A percentile compares a stretch with the other conserved stretches of the same genome.
These are phyloP conservation scores for Elsinoe fawcettii DNA, from an alignment of 2,329 filamentous ascomycete species.

Conservation along the genomic window DNA sequence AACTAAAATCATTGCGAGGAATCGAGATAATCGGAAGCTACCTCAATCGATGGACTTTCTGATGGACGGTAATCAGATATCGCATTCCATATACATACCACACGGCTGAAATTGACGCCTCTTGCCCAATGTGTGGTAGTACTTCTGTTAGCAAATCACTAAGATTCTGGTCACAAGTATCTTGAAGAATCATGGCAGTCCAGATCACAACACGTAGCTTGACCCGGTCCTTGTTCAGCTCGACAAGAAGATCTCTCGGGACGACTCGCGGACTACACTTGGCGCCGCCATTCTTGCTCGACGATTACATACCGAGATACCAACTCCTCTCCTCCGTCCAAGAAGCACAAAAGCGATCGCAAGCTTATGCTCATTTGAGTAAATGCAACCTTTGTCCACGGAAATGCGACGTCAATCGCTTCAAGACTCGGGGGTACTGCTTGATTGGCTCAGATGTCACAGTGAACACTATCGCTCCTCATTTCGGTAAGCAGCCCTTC, in stretches of 20 bases:
- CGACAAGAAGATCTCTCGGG: neutral
- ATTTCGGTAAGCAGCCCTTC: conserved; percentile 58
- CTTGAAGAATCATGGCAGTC: neutral
- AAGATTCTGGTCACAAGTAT: no score
- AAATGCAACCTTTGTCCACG: conserved; percentile 78
- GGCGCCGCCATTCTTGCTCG: conserved; percentile 60
- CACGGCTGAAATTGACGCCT: neutral
- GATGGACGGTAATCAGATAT: neutral
- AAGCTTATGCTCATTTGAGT: conserved; percentile 64
- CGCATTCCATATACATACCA: neutral
- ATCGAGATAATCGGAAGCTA: neutral
- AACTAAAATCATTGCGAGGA: neutral
- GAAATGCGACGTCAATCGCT: conserved; percentile 71
- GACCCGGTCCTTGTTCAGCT: neutral
- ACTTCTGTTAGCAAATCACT: neutral
- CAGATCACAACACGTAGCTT: neutral
- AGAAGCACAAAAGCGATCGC: conserved; percentile 63
- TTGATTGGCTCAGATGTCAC: conserved; percentile 67
- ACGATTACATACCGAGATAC: conserved; percentile 66
- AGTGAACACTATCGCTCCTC: conserved; percentile 76
- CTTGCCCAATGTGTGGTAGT: neutral
- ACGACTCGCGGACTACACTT: conserved; percentile 39
- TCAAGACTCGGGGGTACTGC: conserved; percentile 68
- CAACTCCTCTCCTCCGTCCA: conserved; percentile 60
- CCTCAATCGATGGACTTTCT: no score